Evolutionary conservation across 345 rosid species (phyloP).

Genomic region (Brassica incana): DNA sequence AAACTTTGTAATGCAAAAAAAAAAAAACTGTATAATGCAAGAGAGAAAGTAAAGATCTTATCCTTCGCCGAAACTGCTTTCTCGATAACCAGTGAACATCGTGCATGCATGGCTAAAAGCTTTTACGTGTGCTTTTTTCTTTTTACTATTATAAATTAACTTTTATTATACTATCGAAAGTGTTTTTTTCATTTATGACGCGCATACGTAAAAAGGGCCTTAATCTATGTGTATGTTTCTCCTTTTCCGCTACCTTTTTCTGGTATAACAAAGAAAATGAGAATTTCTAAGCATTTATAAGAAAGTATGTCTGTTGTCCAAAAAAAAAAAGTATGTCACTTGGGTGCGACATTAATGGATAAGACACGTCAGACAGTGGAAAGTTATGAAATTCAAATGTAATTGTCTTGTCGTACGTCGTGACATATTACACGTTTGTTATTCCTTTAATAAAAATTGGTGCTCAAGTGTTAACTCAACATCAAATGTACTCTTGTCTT

Average conservation of each 20-base stretch:
- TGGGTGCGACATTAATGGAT: constrained; percentile 36
- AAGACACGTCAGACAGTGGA: constrained; percentile 32
- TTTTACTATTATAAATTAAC: constrained; percentile 4
- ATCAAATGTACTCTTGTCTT: no score
- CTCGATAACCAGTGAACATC: constrained; percentile 30
- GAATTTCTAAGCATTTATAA: constrained; percentile 5
- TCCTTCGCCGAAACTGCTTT: constrained; percentile 28
- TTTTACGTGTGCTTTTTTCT: constrained; percentile 33
- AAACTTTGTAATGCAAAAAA: neutral
- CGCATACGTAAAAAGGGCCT: constrained; percentile 37
- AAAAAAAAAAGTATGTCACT: constrained; percentile 11
- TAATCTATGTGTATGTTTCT: constrained; percentile 40
- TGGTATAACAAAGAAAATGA: constrained; percentile 14
- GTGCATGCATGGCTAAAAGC: constrained; percentile 41
- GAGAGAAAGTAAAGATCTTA: constrained; percentile 33
- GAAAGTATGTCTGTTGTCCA: neutral
- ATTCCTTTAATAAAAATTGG: no score
- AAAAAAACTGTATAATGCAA: neutral
- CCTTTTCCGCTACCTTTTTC: constrained; percentile 30
- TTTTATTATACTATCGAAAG: constrained; percentile 18
- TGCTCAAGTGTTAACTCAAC: no score
- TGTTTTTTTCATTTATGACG: constrained; percentile 34
- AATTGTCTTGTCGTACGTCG: constrained; percentile 12
- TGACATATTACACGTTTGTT: neutral
- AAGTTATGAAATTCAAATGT: constrained; percentile 4